phyloP scores from a whole-genome alignment of 2,329 filamentous ascomycete genomes.

The Helminthosporium solani region DNA sequence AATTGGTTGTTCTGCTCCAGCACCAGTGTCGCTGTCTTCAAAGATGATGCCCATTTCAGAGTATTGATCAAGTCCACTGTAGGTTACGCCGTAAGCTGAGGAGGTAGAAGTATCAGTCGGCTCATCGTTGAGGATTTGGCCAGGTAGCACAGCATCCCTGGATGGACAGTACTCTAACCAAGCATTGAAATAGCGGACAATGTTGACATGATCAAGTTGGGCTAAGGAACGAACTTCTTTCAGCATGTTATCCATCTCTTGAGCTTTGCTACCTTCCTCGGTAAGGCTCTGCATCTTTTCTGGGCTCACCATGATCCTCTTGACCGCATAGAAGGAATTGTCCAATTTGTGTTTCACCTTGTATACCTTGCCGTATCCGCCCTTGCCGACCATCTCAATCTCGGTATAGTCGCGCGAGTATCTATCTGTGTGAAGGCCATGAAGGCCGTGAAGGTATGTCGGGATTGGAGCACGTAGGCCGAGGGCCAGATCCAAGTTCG shows the following conservation, averaged over 20 bases:
- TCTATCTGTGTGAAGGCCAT: slow-evolving; percentile 33
- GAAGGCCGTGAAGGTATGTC: slow-evolving; percentile 27
- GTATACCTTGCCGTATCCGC: slow-evolving; percentile 66
- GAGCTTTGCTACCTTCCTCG: slow-evolving; percentile 50
- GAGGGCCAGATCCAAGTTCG: slow-evolving; percentile 10
- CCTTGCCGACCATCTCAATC: slow-evolving; percentile 60
- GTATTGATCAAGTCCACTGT: slow-evolving; percentile 12
- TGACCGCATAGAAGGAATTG: slow-evolving; percentile 63
- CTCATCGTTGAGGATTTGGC: slow-evolving; percentile 27
- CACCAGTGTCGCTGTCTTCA: slow-evolving; percentile 27
- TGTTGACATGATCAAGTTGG: slow-evolving; percentile 62
- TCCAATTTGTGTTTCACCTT: slow-evolving; percentile 63
- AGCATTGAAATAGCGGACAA: slow-evolving; percentile 65
- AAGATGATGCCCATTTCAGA: slow-evolving; percentile 30
- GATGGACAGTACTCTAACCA: slow-evolving; percentile 58
- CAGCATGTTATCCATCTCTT: slow-evolving; percentile 58
- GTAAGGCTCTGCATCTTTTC: slow-evolving; percentile 55
- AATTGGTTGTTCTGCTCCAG: slow-evolving; percentile 11
- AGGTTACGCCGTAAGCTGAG: slow-evolving; percentile 19
- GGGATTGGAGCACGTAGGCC: slow-evolving; percentile 17
- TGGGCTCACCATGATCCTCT: slow-evolving; percentile 61
- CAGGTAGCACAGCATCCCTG: slow-evolving; percentile 4
- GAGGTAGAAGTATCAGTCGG: background rate
- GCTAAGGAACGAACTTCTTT: slow-evolving; percentile 64
- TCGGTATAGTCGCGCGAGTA: slow-evolving; percentile 38